Base-by-base conservation (phyloP, 208 protist genomes). In the Acanthamoeba castellanii region DNA sequence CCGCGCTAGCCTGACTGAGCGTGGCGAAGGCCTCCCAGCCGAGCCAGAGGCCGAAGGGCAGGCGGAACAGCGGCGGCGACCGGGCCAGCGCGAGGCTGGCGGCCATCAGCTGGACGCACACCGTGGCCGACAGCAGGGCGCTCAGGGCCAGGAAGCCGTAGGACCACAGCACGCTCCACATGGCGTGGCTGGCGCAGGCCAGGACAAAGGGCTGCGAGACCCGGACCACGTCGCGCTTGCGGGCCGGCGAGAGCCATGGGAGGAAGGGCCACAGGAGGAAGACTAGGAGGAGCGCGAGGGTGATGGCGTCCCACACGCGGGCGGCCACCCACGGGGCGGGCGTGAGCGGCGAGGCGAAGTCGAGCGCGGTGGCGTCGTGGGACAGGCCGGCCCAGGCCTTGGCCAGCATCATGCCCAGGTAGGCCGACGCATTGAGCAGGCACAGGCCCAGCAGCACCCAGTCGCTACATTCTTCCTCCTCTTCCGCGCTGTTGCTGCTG, bases 181-280 rank as follows among this genome's bases (percentile, higher is more conserved):
- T 0, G 47, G 81, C 25, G 81, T 88, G 81, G 30, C 81, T 88
- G 47, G 20, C 34, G 81, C 81, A 88, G 30, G 81, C 81, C 27
- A 88, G 50, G 8, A 88, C 50, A 13, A 88, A 64, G 22, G 81
- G 81, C 50, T 66, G 50, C 27, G 81, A 45, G n/a, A 88, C 50
- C 7, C 52, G 52, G 18, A 32, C 3, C n/a, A 66, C 50, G 25
- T 88, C 81, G 47, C 22, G 27, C 81, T 64, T 57, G 81, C 50
- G 81, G 18, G 27, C 52, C 6, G 20, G n/a, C 11, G 81, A 88
- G 18, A 88, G 14, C 25, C 81, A 88, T 0, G 81, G 81, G n/a
- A 88, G n/a, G 81, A 88, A 88, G 50, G 81, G 52, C 81, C 81
- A 88, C 50, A 88, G 20, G 30, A 88, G 47, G 50, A 66, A 88